These are phyloP conservation scores for Eutrema japonicum DNA, from an alignment of 345 rosid species.

Conservation along the genomic window DNA sequence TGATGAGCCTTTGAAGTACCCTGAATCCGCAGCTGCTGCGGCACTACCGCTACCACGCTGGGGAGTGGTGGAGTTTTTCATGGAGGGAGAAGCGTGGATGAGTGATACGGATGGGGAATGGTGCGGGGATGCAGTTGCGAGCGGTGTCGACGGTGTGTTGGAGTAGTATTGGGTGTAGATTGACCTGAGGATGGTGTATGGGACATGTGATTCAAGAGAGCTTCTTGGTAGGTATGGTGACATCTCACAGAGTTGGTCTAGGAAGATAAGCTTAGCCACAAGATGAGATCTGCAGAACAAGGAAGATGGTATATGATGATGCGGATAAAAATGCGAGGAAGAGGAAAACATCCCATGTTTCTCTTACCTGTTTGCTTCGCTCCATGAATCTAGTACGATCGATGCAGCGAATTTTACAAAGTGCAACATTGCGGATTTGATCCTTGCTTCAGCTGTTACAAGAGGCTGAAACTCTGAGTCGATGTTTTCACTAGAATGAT, in stretches of 20 bases:
- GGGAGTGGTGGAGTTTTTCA: conserved; percentile 78
- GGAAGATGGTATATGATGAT: conserved; percentile 3
- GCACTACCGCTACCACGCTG: conserved; percentile 54
- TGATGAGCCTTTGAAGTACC: conserved; percentile 78
- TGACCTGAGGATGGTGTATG: conserved; percentile 84
- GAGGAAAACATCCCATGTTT: background rate
- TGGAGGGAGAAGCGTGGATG: conserved; percentile 70
- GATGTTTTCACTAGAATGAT: conserved; percentile 52
- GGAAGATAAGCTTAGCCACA: conserved; percentile 89
- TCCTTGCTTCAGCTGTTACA: conserved; percentile 85
- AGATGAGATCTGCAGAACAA: conserved; percentile 74
- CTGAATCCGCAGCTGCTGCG: conserved; percentile 53
- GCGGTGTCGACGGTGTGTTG: conserved; percentile 61
- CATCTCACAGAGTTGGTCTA: conserved; percentile 93
- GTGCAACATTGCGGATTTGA: conserved; percentile 90
- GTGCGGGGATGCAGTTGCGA: conserved; percentile 58
- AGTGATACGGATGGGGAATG: conserved; percentile 76
- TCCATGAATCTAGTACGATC: conserved; percentile 83
- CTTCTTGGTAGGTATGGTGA: conserved; percentile 92
- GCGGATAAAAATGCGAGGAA: background rate
- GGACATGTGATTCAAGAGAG: conserved; percentile 83
- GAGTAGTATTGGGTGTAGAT: conserved; percentile 88
- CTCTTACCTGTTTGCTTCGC: conserved; percentile 76
- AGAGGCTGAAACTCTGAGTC: conserved; percentile 71
- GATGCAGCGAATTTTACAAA: conserved; percentile 89